Evolutionary conservation across 169 alveolate species (phyloP).

Genomic region (Plasmodium relictum): DNA sequence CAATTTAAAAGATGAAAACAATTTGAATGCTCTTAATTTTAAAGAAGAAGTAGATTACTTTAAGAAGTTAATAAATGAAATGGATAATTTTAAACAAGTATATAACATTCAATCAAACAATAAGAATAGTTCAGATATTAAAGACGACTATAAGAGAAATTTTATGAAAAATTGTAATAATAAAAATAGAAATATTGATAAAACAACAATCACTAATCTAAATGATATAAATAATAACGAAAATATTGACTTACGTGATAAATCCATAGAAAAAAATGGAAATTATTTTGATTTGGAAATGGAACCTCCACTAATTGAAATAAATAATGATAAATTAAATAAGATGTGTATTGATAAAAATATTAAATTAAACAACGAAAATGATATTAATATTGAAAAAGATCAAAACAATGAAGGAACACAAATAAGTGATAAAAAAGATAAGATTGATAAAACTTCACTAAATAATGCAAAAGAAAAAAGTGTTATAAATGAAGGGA

Average conservation of each 20-base stretch:
- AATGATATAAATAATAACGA: not conserved
- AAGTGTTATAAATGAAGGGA: slow-evolving; percentile 12
- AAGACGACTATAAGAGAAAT: not conserved
- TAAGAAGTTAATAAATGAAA: slow-evolving; percentile 28
- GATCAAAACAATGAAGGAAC: not conserved
- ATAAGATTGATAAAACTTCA: not conserved
- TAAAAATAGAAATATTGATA: not conserved
- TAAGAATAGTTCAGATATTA: not conserved
- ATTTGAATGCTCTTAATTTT: not conserved
- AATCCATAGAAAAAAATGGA: not conserved
- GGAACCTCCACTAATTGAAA: not conserved
- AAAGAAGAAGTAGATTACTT: slow-evolving; percentile 43
- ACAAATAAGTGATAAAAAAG: not conserved
- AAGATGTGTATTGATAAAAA: not conserved
- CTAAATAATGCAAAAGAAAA: slow-evolving; percentile 5
- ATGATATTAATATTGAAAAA: not conserved
- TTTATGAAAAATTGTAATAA: not conserved
- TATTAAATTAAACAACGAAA: not conserved
- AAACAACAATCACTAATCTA: not conserved
- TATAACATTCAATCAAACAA: not conserved
- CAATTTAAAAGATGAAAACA: not conserved
- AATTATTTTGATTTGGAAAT: not conserved
- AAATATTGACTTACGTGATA: not conserved
- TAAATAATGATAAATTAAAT: not conserved
- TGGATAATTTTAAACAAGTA: not conserved